Base-by-base conservation (phyloP, 2,329 filamentous ascomycete genomes). In the Neofusicoccum sp. region DNA sequence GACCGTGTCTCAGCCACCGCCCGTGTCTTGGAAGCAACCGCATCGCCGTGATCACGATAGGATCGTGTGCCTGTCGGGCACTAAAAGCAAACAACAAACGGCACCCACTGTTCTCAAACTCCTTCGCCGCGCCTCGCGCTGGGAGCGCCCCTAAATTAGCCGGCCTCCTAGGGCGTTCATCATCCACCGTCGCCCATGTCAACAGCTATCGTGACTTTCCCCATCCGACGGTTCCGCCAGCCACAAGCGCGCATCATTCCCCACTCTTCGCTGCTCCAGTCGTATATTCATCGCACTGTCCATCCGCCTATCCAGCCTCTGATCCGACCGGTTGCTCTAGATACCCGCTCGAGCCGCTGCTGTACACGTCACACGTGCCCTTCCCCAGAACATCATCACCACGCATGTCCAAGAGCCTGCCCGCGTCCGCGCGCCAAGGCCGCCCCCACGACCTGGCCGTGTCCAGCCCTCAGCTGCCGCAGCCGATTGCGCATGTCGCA, bases 151-250 rank as follows among this genome's bases (percentile, higher is more conserved):
- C 28, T 44, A 33, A 58, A 28, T 29, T 58, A 58, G 41, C 11
- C n/a, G 12, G 14, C 16, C 22, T 36, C 12, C 7, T 44, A 33
- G 52, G 14, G 41, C 34, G 7, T 4, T 36, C 14, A 58, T 45
- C 29, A n/a, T 45, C 29, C n/a, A 36, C n/a, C 41, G 29, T 45
- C 54, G 54, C 39, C 54, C 41, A 45, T 45, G 54, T 29, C 43
- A 58, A n/a, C 54, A 45, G 37, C 41, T 56, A 62, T 62, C 61
- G 61, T 62, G 49, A 49, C 61, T 52, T 62, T 62, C 61, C 61
- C 48, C 16, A 41, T 62, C 44, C 12, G 61, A 39, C 43, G 29
- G 22, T 22, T n/a, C 47, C 6, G 45, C n/a, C 37, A 50, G 47
- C 59, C 58, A 50, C 44, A 43, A 41, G 34, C 36, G 58, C 58